Conservation (phyloP, 495 filamentous ascomycete genomes). For the Polyplosphaeria fusca region DNA sequence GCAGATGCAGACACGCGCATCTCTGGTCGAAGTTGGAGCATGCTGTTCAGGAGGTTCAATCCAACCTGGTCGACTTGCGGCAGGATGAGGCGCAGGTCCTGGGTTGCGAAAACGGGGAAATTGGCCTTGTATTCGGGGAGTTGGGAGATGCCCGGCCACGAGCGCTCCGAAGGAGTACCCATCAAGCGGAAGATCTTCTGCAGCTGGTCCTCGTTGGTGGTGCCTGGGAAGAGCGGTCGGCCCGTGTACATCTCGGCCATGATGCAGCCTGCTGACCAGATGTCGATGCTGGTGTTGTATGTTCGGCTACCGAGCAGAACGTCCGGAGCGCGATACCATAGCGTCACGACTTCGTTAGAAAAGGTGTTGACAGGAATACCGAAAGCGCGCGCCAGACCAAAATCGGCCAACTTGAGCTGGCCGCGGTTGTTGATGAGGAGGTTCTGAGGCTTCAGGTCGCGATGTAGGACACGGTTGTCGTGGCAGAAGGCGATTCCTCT, state of each 20-base stretch:
- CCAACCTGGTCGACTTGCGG: conserved; percentile 85
- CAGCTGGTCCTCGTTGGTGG: conserved; percentile 79
- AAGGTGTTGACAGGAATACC: conserved; percentile 84
- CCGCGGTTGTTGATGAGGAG: conserved; percentile 91
- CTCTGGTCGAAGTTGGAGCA: conserved; percentile 92
- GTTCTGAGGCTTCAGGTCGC: conserved; percentile 99
- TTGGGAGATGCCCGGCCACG: conserved; percentile 89
- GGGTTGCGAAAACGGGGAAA: conserved; percentile 93
- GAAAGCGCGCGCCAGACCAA: conserved; percentile 86
- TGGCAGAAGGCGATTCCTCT: conserved; percentile 96
- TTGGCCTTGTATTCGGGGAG: conserved; percentile 91
- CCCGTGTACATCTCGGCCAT: conserved; percentile 90
- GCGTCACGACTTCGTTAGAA: conserved; percentile 93
- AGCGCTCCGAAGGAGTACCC: conserved; percentile 89
- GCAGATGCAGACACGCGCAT: conserved; percentile 82
- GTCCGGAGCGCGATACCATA: conserved; percentile 86
- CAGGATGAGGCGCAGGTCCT: conserved; percentile 78
- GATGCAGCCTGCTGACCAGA: conserved; percentile 91
- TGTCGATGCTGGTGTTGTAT: conserved; percentile 87
- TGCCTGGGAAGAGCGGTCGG: conserved; percentile 75
- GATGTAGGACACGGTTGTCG: conserved; percentile 89
- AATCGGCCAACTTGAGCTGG: conserved; percentile 95
- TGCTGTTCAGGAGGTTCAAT: conserved; percentile 77
- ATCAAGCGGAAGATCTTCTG: conserved; percentile 78
- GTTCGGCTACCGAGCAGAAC: conserved; percentile 85